Evolutionary conservation across 2,329 filamentous ascomycete species (phyloP).

Genomic region (Penicillium sp.): DNA sequence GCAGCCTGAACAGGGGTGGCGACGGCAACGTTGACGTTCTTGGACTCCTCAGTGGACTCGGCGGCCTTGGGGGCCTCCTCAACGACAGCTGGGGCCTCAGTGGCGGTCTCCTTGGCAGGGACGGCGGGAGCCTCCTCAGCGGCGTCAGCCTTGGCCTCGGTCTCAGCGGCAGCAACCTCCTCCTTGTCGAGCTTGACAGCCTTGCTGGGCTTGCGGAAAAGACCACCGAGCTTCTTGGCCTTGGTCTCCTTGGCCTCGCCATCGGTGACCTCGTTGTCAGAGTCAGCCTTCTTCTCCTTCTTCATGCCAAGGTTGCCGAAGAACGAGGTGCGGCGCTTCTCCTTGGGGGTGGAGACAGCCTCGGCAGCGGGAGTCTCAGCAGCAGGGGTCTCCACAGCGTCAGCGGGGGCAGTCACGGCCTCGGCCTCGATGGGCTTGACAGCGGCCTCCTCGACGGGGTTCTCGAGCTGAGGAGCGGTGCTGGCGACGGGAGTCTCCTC

Average conservation of each 20-base stretch:
- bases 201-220: slow-evolving; percentile 44
- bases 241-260: slow-evolving; percentile 36
- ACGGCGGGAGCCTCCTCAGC: slow-evolving; percentile 20
- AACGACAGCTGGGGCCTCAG: slow-evolving; percentile 13
- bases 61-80: slow-evolving; percentile 21
- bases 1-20: slow-evolving; percentile 37
- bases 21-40: slow-evolving; percentile 29
- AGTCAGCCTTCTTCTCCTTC: slow-evolving; percentile 45
- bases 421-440: slow-evolving; percentile 34
- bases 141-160: slow-evolving; percentile 29
- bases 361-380: slow-evolving; percentile 26
- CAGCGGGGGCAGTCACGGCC: slow-evolving; percentile 39
- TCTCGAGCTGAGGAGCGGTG: slow-evolving; percentile 43
- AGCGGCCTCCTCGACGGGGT: slow-evolving; percentile 34
- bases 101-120: slow-evolving; percentile 19
- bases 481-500: slow-evolving; percentile 41
- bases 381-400: slow-evolving; percentile 27
- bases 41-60: slow-evolving; percentile 27
- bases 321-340: slow-evolving; percentile 46
- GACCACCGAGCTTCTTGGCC: slow-evolving; percentile 40
- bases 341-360: slow-evolving; percentile 33
- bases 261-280: slow-evolving; percentile 42
- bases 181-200: slow-evolving; percentile 40
- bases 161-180: slow-evolving; percentile 24
- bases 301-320: slow-evolving; percentile 47